These are phyloP conservation scores for Solanum peruvianum DNA, from an alignment of 257 asterid genomes.

Conservation along the genomic window DNA sequence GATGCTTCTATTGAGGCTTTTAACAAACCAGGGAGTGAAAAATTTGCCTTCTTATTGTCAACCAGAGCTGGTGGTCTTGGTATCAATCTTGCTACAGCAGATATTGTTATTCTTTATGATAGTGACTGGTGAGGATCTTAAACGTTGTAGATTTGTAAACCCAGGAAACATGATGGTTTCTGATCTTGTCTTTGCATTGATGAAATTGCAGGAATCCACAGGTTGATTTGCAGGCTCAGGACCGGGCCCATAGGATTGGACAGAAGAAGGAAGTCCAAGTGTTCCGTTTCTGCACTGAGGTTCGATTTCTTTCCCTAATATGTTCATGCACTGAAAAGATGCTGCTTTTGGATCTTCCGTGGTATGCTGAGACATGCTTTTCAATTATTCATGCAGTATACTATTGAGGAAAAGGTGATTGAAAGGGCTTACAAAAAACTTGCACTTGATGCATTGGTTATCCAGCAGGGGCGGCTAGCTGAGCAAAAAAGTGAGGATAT, in stretches of 20 bases:
- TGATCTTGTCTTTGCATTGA: slow-evolving; percentile 1
- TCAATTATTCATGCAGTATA: slow-evolving; percentile 40
- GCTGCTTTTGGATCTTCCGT: neutral
- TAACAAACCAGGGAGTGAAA: slow-evolving; percentile 5
- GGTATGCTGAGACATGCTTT: slow-evolving; percentile 2
- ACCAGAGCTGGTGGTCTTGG: slow-evolving; percentile 7
- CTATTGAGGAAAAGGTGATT: slow-evolving; percentile 97
- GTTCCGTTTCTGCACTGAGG: slow-evolving; percentile 99
- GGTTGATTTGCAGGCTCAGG: slow-evolving; percentile 98
- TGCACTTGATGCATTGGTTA: slow-evolving; percentile 39
- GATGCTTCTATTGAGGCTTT: slow-evolving; percentile 1
- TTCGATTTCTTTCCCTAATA: slow-evolving; percentile 16
- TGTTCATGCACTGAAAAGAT: neutral
- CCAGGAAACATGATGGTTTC: neutral
- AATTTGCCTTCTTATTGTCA: slow-evolving; percentile 4
- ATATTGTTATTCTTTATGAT: slow-evolving; percentile 94
- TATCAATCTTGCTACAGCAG: slow-evolving; percentile 23
- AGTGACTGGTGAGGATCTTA: slow-evolving; percentile 76
- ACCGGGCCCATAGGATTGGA: slow-evolving; percentile 99
- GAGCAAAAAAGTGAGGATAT: neutral
- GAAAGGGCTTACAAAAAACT: slow-evolving; percentile 99
- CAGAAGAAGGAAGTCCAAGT: slow-evolving; percentile 99
- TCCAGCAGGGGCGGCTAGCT: slow-evolving; percentile 8
- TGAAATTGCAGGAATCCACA: slow-evolving; percentile 81
- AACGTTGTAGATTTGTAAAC: neutral